A percentile compares a stretch with the other conserved stretches of the same genome.
Conservation (phyloP, 331 rosid genomes). For the Quercus lobata region DNA sequence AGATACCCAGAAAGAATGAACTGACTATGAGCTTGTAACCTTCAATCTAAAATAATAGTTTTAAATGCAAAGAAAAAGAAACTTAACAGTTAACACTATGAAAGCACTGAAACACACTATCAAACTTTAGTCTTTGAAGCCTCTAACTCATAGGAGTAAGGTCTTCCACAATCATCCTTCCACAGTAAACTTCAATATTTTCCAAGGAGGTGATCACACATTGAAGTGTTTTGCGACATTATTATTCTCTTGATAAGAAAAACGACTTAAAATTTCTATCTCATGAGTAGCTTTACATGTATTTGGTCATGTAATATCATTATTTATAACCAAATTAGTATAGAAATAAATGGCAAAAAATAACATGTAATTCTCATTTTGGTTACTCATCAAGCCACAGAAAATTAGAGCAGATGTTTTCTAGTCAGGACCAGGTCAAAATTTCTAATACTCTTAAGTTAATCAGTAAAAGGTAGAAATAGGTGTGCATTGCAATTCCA, state of each 20-base stretch:
- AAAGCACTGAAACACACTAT: too few relatives aligned
- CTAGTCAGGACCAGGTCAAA: neutral
- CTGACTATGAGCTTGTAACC: too few relatives aligned
- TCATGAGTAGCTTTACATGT: neutral
- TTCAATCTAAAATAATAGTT: too few relatives aligned
- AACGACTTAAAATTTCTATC: neutral
- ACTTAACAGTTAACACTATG: too few relatives aligned
- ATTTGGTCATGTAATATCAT: neutral
- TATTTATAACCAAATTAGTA: neutral
- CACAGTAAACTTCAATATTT: neutral
- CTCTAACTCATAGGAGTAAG: too few relatives aligned
- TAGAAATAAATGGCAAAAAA: neutral
- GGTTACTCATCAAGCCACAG: neutral
- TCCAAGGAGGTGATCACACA: neutral
- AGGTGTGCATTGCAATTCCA: conserved; percentile 9
- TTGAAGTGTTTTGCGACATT: neutral
- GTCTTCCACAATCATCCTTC: neutral
- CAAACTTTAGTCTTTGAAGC: too few relatives aligned
- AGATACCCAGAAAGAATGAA: too few relatives aligned
- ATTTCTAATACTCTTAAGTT: neutral
- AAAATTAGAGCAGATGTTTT: neutral
- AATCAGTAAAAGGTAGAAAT: neutral
- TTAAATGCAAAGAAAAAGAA: too few relatives aligned
- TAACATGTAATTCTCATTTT: neutral
- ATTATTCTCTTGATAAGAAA: neutral